A percentile compares a stretch with the other conserved stretches of the same genome.
phyloP scores from a whole-genome alignment of 495 filamentous ascomycete species.

The Penicillium roqueforti region DNA sequence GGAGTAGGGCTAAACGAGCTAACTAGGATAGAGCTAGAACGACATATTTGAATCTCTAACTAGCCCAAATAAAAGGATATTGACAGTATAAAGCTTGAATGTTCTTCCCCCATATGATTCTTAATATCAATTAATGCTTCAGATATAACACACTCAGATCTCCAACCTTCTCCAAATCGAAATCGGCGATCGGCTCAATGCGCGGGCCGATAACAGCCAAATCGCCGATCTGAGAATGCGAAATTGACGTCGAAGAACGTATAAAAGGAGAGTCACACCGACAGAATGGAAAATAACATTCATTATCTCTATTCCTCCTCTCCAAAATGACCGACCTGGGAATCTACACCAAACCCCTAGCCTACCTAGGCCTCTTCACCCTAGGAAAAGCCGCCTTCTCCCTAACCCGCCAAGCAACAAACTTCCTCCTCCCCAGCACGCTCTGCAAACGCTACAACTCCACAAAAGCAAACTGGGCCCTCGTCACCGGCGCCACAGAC shows the following conservation, averaged over 20 bases:
- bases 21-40: background rate
- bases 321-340: constrained; percentile 4
- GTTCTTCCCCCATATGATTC: too few species aligned
- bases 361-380: constrained; percentile 18
- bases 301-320: background rate
- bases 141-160: too few species aligned
- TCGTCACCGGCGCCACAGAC: constrained; percentile 57
- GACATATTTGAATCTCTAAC: background rate
- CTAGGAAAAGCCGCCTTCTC: constrained; percentile 11
- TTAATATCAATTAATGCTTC: too few species aligned
- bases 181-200: too few species aligned
- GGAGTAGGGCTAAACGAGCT: too few species aligned
- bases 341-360: constrained; percentile 8
- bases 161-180: too few species aligned
- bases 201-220: too few species aligned
- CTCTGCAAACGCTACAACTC: constrained; percentile 19
- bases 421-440: constrained; percentile 18
- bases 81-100: too few species aligned
- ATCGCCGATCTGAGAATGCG: too few species aligned
- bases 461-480: constrained; percentile 42
- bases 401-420: constrained; percentile 19
- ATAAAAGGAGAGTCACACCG: too few species aligned
- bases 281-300: too few species aligned
- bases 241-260: too few species aligned
- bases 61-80: background rate